Base-by-base conservation (phyloP, 148 eudicot genomes). In the Heliamphora exappendiculata region DNA sequence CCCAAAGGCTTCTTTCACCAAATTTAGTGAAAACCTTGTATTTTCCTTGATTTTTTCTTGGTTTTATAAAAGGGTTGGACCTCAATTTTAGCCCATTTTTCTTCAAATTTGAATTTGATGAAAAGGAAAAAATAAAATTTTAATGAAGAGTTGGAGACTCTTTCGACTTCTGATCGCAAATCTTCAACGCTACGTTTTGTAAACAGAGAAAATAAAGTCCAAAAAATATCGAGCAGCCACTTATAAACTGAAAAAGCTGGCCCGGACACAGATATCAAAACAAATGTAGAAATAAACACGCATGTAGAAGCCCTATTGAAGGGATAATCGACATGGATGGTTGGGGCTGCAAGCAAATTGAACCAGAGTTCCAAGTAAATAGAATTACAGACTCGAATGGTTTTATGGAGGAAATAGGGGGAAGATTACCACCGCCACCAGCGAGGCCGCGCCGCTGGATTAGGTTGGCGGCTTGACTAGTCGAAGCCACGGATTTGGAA, bases 391-490 rank as follows among this genome's bases (percentile, higher is more conserved):
- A 47, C 36, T 28, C 2, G 34, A 49, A 0, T 7, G 2, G 3
- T 19, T 14, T 26, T 29, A 29, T 3, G 33, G 29, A 7, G 41
- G 5, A 78, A 59, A 19, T 20, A 65, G 62, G n/a, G 19, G 39
- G 54, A 72, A 58, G 49, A 17, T 45, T 53, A 83, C 82, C 87
- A n/a, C 67, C 87, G 49, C 82, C 84, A 34, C 78, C 76, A 55
- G 88, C 81, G 34, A 87, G 76, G 24, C 90, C 84, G 49, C 88
- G 88, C 42, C 84, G 86, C 24, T 79, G 86, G 80, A 83, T 55
- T 29, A 85, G 72, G 54, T 29, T 64, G 50, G 79, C 44, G 16
- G 83, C 80, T 51, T 78, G 64, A 13, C 64, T 42, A n/a, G 81
- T 53, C 1, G 81, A 39, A 34, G 36, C 59, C 4, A 45, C 62